These are phyloP conservation scores for Ilex aquifolium DNA, from an alignment of 257 asterid species.

Conservation along the genomic window DNA sequence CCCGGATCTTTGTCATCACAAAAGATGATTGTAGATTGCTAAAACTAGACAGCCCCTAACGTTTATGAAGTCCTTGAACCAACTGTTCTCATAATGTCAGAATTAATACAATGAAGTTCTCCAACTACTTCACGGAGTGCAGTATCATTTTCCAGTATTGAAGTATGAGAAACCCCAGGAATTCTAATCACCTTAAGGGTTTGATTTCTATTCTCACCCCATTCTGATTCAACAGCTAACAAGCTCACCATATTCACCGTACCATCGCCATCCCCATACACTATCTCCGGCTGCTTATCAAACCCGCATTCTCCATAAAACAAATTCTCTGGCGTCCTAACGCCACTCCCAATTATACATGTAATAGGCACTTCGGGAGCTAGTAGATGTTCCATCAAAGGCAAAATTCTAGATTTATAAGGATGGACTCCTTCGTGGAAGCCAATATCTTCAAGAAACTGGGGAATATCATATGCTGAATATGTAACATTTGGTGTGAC, in stretches of 20 bases:
- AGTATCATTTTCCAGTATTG: slow-evolving; percentile 32
- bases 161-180: slow-evolving; percentile 58
- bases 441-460: slow-evolving; percentile 62
- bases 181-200: slow-evolving; percentile 44
- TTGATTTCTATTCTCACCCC: slow-evolving; percentile 32
- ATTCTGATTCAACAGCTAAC: slow-evolving; percentile 40
- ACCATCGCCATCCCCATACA: slow-evolving; percentile 84
- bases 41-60: no score
- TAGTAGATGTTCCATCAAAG: slow-evolving; percentile 38
- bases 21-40: no score
- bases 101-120: slow-evolving; percentile 44
- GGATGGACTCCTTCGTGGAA: slow-evolving; percentile 49
- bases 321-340: slow-evolving; percentile 52
- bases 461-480: slow-evolving; percentile 31
- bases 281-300: slow-evolving; percentile 47
- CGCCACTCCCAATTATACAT: slow-evolving; percentile 60
- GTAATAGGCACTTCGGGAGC: slow-evolving; percentile 45
- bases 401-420: slow-evolving; percentile 48
- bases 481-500: slow-evolving; percentile 33
- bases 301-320: slow-evolving; percentile 22
- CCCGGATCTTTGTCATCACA: no score
- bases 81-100: slow-evolving; percentile 2
- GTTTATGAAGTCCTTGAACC: no score
- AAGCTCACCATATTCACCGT: slow-evolving; percentile 79
- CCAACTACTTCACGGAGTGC: slow-evolving; percentile 38